phyloP scores from a whole-genome alignment of 2,329 filamentous ascomycete species.

The Alternaria solani region DNA sequence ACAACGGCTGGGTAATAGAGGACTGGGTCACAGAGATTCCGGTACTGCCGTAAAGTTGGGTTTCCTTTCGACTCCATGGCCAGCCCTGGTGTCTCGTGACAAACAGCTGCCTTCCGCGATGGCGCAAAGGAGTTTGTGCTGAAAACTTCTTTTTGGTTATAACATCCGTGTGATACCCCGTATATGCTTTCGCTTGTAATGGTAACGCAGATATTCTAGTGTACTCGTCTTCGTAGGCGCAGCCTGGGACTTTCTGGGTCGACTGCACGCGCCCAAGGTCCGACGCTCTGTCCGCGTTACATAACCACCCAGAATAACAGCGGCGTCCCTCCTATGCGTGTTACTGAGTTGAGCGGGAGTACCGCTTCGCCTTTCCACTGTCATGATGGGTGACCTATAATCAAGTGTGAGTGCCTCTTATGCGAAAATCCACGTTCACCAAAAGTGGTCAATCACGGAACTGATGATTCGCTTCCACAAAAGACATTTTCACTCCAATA shows the following conservation, averaged over 20 bases:
- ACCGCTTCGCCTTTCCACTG: not conserved
- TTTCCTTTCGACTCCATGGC: not conserved
- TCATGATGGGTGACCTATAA: not conserved
- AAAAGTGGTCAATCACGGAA: not conserved
- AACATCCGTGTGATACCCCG: not conserved
- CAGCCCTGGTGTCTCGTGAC: no score
- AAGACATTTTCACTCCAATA: not conserved
- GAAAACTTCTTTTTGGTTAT: not conserved
- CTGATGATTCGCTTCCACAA: not conserved
- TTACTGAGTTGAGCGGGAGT: not conserved
- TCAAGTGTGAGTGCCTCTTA: not conserved
- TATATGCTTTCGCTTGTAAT: not conserved
- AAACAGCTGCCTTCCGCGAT: not conserved
- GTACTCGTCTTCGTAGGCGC: not conserved
- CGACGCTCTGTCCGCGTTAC: no score
- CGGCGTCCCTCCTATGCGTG: not conserved
- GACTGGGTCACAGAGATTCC: conserved; percentile 42
- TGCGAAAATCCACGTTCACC: not conserved
- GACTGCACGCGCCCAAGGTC: not conserved
- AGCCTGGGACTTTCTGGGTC: not conserved
- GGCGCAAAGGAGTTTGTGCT: not conserved
- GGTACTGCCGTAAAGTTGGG: conserved; percentile 22
- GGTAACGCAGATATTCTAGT: not conserved
- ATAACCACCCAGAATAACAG: not conserved
- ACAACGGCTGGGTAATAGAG: conserved; percentile 31